Percentiles rank a stretch among this genome's conserved stretches.
phyloP scores from a whole-genome alignment of 768 basidiomycete genomes.

The Lentinula sp. region DNA sequence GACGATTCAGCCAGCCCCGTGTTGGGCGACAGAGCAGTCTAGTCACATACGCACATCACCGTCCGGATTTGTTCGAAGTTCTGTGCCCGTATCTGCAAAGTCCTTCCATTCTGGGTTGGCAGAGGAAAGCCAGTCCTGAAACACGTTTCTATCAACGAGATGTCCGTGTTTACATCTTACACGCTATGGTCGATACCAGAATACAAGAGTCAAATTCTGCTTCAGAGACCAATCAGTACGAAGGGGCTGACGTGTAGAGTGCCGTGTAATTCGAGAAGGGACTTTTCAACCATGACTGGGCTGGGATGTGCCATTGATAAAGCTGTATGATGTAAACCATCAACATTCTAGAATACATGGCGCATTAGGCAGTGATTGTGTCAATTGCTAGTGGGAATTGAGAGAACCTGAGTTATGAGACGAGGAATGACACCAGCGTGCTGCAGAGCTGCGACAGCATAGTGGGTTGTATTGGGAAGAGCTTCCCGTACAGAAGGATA shows the following conservation, averaged over 20 bases:
- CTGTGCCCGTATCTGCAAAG: slow-evolving; percentile 55
- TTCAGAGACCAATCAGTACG: neutral
- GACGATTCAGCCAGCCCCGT: neutral
- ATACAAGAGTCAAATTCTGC: neutral
- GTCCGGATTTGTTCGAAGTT: slow-evolving; percentile 84
- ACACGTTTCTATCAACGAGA: slow-evolving; percentile 53
- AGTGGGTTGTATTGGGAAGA: slow-evolving; percentile 85
- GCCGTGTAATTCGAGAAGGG: slow-evolving; percentile 83
- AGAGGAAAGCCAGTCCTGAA: slow-evolving; percentile 67
- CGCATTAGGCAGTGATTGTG: neutral
- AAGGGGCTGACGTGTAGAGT: slow-evolving; percentile 61
- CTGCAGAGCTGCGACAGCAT: slow-evolving; percentile 78
- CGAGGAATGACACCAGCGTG: slow-evolving; percentile 52
- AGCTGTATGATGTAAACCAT: slow-evolving; percentile 88
- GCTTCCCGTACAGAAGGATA: slow-evolving; percentile 83
- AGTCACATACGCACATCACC: slow-evolving; percentile 63
- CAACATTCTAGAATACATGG: slow-evolving; percentile 58
- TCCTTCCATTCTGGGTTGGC: slow-evolving; percentile 78
- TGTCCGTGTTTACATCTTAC: slow-evolving; percentile 80
- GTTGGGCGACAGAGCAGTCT: neutral
- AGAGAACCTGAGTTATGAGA: slow-evolving; percentile 74
- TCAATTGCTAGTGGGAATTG: neutral
- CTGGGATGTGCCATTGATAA: slow-evolving; percentile 32
- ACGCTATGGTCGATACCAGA: slow-evolving; percentile 32
- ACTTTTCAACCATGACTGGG: slow-evolving; percentile 23